phyloP scores from a whole-genome alignment of 257 asterid species.

The Solanum verrucosum region DNA sequence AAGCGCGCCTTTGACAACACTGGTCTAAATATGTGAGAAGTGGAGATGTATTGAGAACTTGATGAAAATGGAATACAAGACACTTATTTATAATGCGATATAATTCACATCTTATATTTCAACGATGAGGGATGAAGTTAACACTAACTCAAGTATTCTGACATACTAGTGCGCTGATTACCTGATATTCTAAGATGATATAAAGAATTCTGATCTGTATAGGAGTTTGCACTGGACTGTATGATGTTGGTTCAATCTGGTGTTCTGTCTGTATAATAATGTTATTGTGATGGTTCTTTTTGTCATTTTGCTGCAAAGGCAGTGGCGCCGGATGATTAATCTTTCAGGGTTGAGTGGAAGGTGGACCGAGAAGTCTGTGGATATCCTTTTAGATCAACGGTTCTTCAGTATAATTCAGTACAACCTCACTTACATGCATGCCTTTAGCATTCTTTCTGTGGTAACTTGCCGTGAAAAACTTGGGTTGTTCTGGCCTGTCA shows the following conservation, averaged over 20 bases:
- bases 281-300: not conserved
- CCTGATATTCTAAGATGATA: not conserved
- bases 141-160: not conserved
- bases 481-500: not conserved
- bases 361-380: not conserved
- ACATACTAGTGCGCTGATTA: not conserved
- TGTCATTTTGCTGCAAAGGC: not conserved
- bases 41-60: not conserved
- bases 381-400: not conserved
- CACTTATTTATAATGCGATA: not conserved
- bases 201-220: not conserved
- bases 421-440: not conserved
- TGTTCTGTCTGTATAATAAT: not conserved
- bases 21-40: not conserved
- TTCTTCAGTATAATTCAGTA: not conserved
- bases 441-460: not conserved
- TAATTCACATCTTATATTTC: not conserved
- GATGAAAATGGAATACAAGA: not conserved
- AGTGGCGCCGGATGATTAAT: not conserved
- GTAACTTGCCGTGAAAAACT: not conserved
- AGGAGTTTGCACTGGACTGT: not conserved
- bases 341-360: not conserved
- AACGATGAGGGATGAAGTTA: not conserved
- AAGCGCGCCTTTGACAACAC: not conserved
- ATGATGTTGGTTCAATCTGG: not conserved